Evolutionary conservation across 192 early-diverging fungal genomes (phyloP).

Genomic region (Dissophora globulifera): DNA sequence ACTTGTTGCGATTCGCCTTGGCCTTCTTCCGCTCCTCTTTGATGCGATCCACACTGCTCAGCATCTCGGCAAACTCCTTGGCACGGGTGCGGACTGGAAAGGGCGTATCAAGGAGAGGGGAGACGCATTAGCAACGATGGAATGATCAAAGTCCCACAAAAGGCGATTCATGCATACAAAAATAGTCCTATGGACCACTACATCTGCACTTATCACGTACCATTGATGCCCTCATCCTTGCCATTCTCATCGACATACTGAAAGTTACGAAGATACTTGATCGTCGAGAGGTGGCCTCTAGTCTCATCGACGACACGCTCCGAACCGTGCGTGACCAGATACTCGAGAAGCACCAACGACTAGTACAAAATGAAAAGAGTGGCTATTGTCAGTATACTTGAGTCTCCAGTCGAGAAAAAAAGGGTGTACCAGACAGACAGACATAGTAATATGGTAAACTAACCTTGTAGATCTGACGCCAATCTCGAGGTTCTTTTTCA

Average conservation of each 20-base stretch:
- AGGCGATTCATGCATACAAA: neutral
- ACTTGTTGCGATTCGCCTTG: slow-evolving; percentile 90
- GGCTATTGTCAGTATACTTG: no score
- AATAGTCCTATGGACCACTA: slow-evolving; percentile 4
- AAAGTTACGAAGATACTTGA: slow-evolving; percentile 90
- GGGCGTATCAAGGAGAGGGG: neutral
- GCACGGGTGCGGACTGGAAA: slow-evolving; percentile 83
- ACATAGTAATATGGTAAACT: neutral
- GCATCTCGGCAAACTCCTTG: slow-evolving; percentile 88
- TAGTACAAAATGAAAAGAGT: no score
- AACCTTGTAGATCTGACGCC: slow-evolving; percentile 98
- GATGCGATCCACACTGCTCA: slow-evolving; percentile 81
- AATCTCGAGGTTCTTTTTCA: slow-evolving; percentile 84
- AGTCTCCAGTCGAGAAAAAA: neutral
- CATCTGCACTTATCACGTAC: slow-evolving; percentile 61
- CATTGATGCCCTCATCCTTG: slow-evolving; percentile 98
- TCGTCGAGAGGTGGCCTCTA: slow-evolving; percentile 83
- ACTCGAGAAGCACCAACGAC: slow-evolving; percentile 93
- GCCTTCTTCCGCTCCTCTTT: slow-evolving; percentile 91
- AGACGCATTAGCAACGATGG: neutral
- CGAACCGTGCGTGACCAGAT: slow-evolving; percentile 93
- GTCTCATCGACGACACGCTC: slow-evolving; percentile 93
- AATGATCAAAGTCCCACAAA: no score
- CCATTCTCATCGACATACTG: slow-evolving; percentile 91
- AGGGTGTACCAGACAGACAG: neutral